Conservation (phyloP, 2,329 filamentous ascomycete genomes). For the Trichoderma atroviride region DNA sequence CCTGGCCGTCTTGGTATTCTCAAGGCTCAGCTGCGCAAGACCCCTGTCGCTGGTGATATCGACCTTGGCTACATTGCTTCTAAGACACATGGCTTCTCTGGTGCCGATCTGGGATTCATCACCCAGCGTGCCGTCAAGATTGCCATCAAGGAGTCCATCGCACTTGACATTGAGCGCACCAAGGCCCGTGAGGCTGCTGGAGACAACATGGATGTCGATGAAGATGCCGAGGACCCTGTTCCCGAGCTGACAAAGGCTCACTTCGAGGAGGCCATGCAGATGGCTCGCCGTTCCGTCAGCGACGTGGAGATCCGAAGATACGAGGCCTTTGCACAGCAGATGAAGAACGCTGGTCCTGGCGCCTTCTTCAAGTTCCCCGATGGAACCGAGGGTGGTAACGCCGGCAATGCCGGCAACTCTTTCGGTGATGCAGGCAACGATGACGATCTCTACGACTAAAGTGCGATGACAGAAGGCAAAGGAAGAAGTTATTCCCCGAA, state of each 20-base stretch:
- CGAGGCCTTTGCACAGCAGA: conserved; percentile 96
- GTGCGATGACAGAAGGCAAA: conserved; percentile 1
- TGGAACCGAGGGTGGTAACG: conserved; percentile 65
- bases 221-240: conserved; percentile 87
- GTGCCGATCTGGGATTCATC: conserved; percentile 98
- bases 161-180: conserved; percentile 81
- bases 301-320: conserved; percentile 98
- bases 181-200: conserved; percentile 88
- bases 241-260: conserved; percentile 94
- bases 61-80: conserved; percentile 89
- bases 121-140: conserved; percentile 99
- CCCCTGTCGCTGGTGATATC: conserved; percentile 84
- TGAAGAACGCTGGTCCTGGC: conserved; percentile 96
- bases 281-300: conserved; percentile 88
- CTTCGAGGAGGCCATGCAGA: conserved; percentile 98
- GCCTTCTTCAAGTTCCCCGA: conserved; percentile 97
- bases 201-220: conserved; percentile 70
- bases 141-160: conserved; percentile 96
- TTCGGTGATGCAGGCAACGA: conserved; percentile 91
- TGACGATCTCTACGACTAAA: conserved; percentile 95
- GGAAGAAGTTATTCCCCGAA: conserved; percentile 24
- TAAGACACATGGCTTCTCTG: conserved; percentile 98
- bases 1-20: conserved; percentile 86
- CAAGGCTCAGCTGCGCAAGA: conserved; percentile 96
- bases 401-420: conserved; percentile 60